These are phyloP conservation scores for Tolypocladium endophyticum DNA, from an alignment of 2,329 filamentous ascomycete species.

Conservation along the genomic window DNA sequence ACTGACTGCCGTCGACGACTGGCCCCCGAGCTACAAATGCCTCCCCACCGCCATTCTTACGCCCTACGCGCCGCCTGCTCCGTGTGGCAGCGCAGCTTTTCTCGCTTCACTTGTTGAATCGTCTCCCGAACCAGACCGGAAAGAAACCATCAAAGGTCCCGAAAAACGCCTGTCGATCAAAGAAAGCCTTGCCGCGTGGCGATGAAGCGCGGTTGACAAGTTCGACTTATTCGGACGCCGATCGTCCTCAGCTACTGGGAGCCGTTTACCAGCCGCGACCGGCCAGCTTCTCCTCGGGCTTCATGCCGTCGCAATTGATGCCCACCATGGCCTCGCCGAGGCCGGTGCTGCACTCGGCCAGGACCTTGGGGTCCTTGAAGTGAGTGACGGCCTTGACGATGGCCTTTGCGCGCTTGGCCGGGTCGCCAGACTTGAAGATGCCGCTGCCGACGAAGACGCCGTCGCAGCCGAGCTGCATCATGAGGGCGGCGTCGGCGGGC, in stretches of 20 bases:
- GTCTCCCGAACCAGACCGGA: neutral
- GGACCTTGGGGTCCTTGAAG: conserved; percentile 71
- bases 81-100: neutral
- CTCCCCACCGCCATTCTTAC: neutral
- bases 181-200: neutral
- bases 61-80: neutral
- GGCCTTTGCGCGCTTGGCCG: conserved; percentile 79
- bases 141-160: neutral
- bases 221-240: neutral
- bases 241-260: neutral
- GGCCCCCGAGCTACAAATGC: neutral
- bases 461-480: conserved; percentile 99
- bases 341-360: conserved; percentile 79
- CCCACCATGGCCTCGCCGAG: conserved; percentile 98
- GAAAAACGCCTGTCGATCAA: neutral
- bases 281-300: conserved; percentile 70
- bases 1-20: neutral
- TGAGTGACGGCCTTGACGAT: conserved; percentile 93
- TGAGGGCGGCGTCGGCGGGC: conserved; percentile 83
- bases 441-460: conserved; percentile 95
- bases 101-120: neutral
- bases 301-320: conserved; percentile 75
- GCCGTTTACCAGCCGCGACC: conserved; percentile 70
- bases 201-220: neutral
- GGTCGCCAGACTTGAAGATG: conserved; percentile 95